These are phyloP conservation scores for Lasiodiplodia gonubiensis DNA, from an alignment of 2,329 filamentous ascomycete species.

Conservation along the genomic window DNA sequence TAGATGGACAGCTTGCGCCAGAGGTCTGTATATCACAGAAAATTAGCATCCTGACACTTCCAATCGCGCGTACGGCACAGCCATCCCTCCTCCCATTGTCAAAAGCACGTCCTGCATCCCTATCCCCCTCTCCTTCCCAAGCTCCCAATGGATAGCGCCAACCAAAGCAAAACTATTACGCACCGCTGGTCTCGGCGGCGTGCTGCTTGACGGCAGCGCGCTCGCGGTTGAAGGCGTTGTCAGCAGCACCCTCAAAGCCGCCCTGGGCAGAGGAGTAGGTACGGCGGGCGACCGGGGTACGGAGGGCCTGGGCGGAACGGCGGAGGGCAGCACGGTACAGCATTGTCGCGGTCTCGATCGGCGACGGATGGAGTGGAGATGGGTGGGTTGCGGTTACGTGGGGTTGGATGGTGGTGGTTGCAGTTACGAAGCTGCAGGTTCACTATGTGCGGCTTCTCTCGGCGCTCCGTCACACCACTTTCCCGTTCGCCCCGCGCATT, in stretches of 20 bases:
- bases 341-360: constrained; percentile 38
- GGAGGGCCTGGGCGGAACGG: constrained; percentile 56
- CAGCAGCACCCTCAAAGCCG: constrained; percentile 64
- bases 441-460: constrained; percentile 8
- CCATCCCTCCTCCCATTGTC: not conserved
- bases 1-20: constrained; percentile 97
- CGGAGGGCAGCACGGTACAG: constrained; percentile 41
- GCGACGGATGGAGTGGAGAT: constrained; percentile 34
- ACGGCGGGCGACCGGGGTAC: constrained; percentile 66
- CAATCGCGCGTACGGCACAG: not conserved
- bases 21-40: constrained; percentile 65
- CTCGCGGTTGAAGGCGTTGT: constrained; percentile 95
- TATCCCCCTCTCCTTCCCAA: constrained; percentile 30
- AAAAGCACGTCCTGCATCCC: not conserved
- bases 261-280: constrained; percentile 69
- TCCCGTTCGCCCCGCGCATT: constrained; percentile 5
- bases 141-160: constrained; percentile 29
- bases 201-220: constrained; percentile 89
- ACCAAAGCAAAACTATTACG: constrained; percentile 42
- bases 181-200: constrained; percentile 82
- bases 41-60: not conserved
- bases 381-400: constrained; percentile 24
- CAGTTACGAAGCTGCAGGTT: constrained; percentile 22
- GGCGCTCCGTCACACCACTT: constrained; percentile 24
- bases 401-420: constrained; percentile 2